phyloP scores from a whole-genome alignment of 2,329 filamentous ascomycete species.

The Sporothrix euskadiensis region DNA sequence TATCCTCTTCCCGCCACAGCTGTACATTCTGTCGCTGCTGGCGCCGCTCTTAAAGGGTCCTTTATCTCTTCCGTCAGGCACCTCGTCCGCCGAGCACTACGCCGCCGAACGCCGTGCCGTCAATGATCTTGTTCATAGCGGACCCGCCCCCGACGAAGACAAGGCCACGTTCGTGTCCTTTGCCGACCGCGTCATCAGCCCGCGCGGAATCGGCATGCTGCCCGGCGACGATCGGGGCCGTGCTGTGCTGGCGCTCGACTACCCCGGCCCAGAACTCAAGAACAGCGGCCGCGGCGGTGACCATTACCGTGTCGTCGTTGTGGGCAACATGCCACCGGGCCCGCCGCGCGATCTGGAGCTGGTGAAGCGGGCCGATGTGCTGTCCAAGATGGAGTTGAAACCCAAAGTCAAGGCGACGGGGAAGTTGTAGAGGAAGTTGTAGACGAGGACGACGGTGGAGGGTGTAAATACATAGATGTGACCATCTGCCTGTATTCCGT shows the following conservation, averaged over 20 bases:
- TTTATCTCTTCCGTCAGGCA: background rate
- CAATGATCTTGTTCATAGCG: constrained; percentile 53
- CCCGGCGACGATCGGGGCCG: constrained; percentile 47
- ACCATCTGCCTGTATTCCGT: background rate
- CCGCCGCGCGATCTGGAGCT: constrained; percentile 58
- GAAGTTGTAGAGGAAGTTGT: constrained; percentile 24
- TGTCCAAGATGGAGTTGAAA: background rate
- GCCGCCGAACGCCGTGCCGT: constrained; percentile 54
- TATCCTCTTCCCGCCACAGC: constrained; percentile 88
- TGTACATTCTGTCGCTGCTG: constrained; percentile 67
- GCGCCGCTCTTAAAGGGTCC: constrained; percentile 50
- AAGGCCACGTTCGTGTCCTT: constrained; percentile 44
- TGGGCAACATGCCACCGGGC: constrained; percentile 51
- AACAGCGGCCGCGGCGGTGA: constrained; percentile 55
- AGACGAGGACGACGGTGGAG: background rate
- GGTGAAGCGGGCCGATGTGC: constrained; percentile 47
- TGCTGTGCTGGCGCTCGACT: constrained; percentile 58
- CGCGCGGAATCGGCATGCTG: constrained; percentile 48
- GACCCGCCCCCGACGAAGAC: constrained; percentile 40
- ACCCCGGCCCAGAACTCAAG: constrained; percentile 57
- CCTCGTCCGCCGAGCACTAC: constrained; percentile 37
- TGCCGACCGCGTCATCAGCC: constrained; percentile 63
- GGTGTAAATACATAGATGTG: background rate
- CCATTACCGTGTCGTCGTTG: constrained; percentile 59
- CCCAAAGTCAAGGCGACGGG: background rate